Evolutionary conservation across 1,284 basidiomycete species (phyloP), one percentile per base, ranked within the genome.

Genomic region (Malassezia globosa): DNA sequence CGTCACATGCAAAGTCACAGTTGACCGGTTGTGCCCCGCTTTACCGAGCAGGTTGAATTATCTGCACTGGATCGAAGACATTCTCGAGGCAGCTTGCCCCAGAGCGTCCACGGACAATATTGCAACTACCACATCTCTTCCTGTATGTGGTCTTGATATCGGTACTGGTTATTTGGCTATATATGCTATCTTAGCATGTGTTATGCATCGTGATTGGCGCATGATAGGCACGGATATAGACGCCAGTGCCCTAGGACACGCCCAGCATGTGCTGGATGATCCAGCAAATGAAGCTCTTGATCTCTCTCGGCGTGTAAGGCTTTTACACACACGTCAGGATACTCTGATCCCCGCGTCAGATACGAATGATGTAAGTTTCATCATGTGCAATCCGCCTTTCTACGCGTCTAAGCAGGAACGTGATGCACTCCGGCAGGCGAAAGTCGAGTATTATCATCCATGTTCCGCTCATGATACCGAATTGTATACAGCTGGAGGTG

Each of bases 351-450:
- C 85, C 4, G 73, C n/a, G n/a, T n/a, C n/a, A n/a, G 76, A 22
- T 13, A 27, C 16, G 22, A 21, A 11, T n/a, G 27, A 11, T 8
- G 60, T 38, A 34, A 24, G 53, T 26, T 49, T 90, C 60, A 81
- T 81, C 0, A 87, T 95, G 81, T 94, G 88, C 73, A 95, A 95
- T 67, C 90, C 90, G 0, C 90, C 90, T 0, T 95, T 95, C 72
- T 95, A 92, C 65, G 70, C 74, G 14, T 84, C 81, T 41, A 61
- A 70, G 1, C 78, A 80, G 18, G 89, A 95, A 51, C 78, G 88
- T 31, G 23, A 25, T 5, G 34, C 25, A 4, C 55, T 59, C 31
- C 22, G 16, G 3, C 11, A 21, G 21, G 23, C 36, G 14, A 49
- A 46, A 7, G 87, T 84, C 0, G 78, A 84, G 0, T 26, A 26